Percentiles rank a stretch among this genome's conserved stretches.
Evolutionary conservation across 2,329 filamentous ascomycete species (phyloP).

Genomic region (Metarhizium album): DNA sequence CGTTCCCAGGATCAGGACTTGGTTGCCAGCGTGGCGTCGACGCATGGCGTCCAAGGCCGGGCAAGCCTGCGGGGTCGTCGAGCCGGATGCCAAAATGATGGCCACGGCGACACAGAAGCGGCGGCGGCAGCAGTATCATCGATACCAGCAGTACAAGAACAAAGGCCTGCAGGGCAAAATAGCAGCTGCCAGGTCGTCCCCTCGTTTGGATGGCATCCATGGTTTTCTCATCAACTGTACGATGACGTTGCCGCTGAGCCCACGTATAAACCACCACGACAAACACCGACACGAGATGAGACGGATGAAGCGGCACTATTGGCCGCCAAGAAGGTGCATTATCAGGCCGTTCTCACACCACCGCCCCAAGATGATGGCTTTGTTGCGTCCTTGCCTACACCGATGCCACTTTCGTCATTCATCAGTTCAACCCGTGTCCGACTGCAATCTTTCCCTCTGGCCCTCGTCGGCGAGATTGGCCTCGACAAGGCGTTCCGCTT

Average conservation of each 20-base stretch:
- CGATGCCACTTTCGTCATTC: constrained; percentile 47
- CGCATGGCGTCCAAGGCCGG: constrained; percentile 34
- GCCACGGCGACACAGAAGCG: not conserved
- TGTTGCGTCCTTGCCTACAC: constrained; percentile 43
- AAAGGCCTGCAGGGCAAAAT: constrained; percentile 1
- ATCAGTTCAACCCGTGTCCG: constrained; percentile 43
- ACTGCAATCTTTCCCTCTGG: constrained; percentile 46
- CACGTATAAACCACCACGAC: constrained; percentile 21
- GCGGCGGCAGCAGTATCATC: too few relatives aligned
- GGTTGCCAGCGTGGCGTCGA: constrained; percentile 49
- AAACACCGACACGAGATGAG: constrained; percentile 7
- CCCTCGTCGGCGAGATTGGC: constrained; percentile 68
- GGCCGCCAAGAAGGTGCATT: constrained; percentile 44
- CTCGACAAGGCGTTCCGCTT: constrained; percentile 69
- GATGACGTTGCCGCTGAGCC: constrained; percentile 37
- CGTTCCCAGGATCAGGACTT: constrained; percentile 65
- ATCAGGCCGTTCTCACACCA: constrained; percentile 55
- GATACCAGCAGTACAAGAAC: not conserved
- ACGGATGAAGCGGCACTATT: constrained; percentile 10
- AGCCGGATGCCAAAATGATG: not conserved
- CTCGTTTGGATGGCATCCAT: constrained; percentile 81
- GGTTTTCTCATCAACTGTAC: constrained; percentile 72
- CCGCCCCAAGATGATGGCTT: constrained; percentile 31
- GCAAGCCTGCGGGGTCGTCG: not conserved
- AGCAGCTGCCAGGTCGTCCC: constrained; percentile 36